phyloP scores from a whole-genome alignment of 192 early-diverging fungal species.

The Oehlia diaphana region DNA sequence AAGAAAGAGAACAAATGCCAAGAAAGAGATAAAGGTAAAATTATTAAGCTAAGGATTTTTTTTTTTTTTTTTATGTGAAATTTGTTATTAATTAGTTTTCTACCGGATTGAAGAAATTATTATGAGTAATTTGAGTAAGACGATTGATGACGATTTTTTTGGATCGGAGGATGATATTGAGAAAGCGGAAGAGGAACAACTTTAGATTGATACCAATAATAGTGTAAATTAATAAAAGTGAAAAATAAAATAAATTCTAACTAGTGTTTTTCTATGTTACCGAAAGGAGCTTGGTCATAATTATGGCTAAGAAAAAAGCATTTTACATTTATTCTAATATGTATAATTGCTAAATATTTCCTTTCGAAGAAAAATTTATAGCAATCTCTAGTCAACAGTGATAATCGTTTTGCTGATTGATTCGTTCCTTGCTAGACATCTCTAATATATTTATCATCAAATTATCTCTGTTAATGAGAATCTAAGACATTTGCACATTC shows the following conservation, averaged over 20 bases:
- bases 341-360: neutral
- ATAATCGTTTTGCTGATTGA: neutral
- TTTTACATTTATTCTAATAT: neutral
- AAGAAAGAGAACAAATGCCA: neutral
- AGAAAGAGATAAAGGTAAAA: neutral
- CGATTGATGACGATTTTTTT: neutral
- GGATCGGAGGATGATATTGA: neutral
- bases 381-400: neutral
- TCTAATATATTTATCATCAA: neutral
- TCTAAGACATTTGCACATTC: too few relatives aligned
- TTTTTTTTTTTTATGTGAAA: neutral
- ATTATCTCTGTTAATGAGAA: too few relatives aligned
- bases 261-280: neutral
- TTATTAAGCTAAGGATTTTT: too few relatives aligned
- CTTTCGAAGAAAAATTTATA: conserved; percentile 5
- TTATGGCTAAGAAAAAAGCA: neutral
- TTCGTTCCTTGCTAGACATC: conserved; percentile 14
- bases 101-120: too few relatives aligned
- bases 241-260: neutral
- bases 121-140: neutral
- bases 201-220: neutral
- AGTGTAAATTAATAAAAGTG: neutral
- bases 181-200: neutral
- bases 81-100: neutral
- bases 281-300: conserved; percentile 6